Conservation (phyloP, 352 stramenopile genomes). For the Thraustochytrium sp. region DNA sequence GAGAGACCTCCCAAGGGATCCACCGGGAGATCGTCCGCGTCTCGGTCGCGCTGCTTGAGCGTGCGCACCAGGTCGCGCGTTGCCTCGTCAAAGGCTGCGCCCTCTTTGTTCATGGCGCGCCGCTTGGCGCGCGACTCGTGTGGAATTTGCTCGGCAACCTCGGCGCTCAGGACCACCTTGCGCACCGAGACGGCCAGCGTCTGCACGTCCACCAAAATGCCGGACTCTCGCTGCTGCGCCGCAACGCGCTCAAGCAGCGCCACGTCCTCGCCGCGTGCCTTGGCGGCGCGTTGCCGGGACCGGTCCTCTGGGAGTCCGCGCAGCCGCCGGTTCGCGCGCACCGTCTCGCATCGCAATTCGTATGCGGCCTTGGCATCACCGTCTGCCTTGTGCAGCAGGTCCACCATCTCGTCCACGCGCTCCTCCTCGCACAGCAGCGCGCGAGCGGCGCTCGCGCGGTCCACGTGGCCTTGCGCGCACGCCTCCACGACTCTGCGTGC, state of each 20-base stretch:
- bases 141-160: not conserved
- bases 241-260: not conserved
- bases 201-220: not conserved
- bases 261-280: not conserved
- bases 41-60: not conserved
- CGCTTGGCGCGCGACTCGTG: not conserved
- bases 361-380: not conserved
- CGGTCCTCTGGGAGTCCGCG: not conserved
- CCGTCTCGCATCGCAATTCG: not conserved
- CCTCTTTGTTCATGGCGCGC: not conserved
- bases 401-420: not conserved
- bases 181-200: not conserved
- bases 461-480: not conserved
- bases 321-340: constrained; percentile 1
- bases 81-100: not conserved
- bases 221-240: not conserved
- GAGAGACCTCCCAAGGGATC: not conserved
- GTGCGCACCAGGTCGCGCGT: not conserved
- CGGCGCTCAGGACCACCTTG: not conserved
- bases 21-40: not conserved
- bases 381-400: not conserved
- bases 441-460: not conserved
- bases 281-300: not conserved
- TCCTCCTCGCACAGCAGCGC: not conserved
- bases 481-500: not conserved